phyloP scores from a whole-genome alignment of 2,329 filamentous ascomycete species.

The Teratosphaeriaceae sp. region DNA sequence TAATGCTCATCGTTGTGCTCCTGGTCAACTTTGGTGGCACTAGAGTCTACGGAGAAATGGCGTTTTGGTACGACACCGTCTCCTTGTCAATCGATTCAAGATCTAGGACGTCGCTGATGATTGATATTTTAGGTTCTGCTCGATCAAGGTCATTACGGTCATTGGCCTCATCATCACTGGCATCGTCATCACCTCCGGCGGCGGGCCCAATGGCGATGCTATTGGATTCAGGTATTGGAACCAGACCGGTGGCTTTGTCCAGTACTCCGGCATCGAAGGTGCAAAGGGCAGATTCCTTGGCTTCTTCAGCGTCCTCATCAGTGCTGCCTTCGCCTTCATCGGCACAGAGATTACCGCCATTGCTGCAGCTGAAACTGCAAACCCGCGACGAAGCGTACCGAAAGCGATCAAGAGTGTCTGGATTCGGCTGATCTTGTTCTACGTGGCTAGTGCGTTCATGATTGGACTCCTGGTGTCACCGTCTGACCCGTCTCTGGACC shows the following conservation, averaged over 20 bases:
- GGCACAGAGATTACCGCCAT: conserved; percentile 48
- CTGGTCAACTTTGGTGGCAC: background rate
- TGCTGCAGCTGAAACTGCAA: conserved; percentile 44
- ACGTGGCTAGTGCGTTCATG: conserved; percentile 24
- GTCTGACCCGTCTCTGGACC: conserved; percentile 34
- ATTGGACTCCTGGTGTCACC: conserved; percentile 20
- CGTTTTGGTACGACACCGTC: conserved; percentile 2
- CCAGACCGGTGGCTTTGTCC: conserved; percentile 3
- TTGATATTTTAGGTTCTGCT: conserved; percentile 20
- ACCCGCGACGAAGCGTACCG: conserved; percentile 40
- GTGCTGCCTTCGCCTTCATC: conserved; percentile 45
- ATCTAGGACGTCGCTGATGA: background rate
- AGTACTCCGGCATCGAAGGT: conserved; percentile 14
- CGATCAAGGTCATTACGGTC: conserved; percentile 37
- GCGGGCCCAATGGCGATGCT: conserved; percentile 30
- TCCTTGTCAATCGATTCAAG: background rate
- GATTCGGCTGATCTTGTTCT: conserved; percentile 27
- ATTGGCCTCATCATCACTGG: conserved; percentile 59
- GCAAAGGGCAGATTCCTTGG: conserved; percentile 19
- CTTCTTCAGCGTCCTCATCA: conserved; percentile 23
- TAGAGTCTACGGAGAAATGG: conserved; percentile 2
- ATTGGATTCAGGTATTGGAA: conserved; percentile 24
- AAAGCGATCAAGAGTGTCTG: conserved; percentile 24
- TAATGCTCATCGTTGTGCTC: conserved; percentile 1
- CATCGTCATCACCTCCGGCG: conserved; percentile 40